Conservation (phyloP, 148 eudicot genomes). For the Spergularia marina region DNA sequence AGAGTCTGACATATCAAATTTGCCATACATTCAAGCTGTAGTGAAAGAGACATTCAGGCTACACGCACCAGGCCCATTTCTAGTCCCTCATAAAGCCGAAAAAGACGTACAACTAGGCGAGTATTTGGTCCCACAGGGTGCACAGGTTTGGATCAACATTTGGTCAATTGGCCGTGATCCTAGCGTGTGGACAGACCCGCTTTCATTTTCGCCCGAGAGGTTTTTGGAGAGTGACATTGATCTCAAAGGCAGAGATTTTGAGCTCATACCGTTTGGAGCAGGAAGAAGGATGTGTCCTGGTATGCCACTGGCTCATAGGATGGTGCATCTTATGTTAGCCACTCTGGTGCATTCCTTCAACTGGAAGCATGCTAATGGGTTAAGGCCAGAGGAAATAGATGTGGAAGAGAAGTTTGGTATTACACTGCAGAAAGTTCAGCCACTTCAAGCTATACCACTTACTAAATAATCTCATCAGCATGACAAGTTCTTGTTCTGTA, state of each 20-base stretch:
- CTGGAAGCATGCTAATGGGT: slow-evolving; percentile 29
- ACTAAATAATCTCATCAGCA: neutral
- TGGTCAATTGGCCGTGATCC: slow-evolving; percentile 31
- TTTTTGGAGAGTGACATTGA: slow-evolving; percentile 20
- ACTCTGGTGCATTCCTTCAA: slow-evolving; percentile 23
- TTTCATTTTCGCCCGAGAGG: slow-evolving; percentile 29
- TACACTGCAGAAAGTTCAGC: slow-evolving; percentile 17
- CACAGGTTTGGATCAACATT: slow-evolving; percentile 31
- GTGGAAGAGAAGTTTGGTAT: slow-evolving; percentile 30
- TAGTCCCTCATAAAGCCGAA: slow-evolving; percentile 31
- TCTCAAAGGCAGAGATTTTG: slow-evolving; percentile 14
- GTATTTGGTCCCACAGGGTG: slow-evolving; percentile 26
- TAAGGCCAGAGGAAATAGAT: slow-evolving; percentile 25
- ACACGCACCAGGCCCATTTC: slow-evolving; percentile 30
- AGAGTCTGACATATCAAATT: slow-evolving; percentile 25
- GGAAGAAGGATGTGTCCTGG: slow-evolving; percentile 22
- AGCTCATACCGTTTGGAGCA: slow-evolving; percentile 24
- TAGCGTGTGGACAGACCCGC: slow-evolving; percentile 17
- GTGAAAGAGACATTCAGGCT: slow-evolving; percentile 30
- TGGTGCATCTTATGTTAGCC: slow-evolving; percentile 18
- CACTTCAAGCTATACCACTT: slow-evolving; percentile 14
- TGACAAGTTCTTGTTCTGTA: too few relatives aligned
- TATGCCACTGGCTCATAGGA: slow-evolving; percentile 10
- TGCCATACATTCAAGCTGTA: slow-evolving; percentile 35
- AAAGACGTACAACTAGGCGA: slow-evolving; percentile 22